Evolutionary conservation across 345 rosid species (phyloP), one percentile per base, ranked within the genome.

Genomic region (Melastoma malabathricum): DNA sequence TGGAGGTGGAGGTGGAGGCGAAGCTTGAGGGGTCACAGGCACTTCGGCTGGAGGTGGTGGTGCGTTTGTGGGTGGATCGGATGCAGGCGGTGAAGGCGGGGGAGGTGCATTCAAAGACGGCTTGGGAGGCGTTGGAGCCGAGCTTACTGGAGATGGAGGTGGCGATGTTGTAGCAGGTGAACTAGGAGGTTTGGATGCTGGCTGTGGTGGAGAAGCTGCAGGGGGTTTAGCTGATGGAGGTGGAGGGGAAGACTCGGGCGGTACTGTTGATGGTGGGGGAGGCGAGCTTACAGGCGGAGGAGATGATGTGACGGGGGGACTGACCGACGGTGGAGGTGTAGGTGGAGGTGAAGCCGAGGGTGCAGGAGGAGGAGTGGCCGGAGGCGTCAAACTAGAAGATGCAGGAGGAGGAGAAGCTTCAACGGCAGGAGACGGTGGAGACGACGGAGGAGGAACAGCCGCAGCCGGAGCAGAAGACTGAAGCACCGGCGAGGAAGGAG

Each of bases 71-170:
- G 74, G 59, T 52, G 61, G 47, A 18, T 22, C 48, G 15, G 64
- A 46, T 3, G 55, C 46, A 2, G 61, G 58, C 47, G 62, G 50
- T 20, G 66, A 60, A 14, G 76, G 63, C 27, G 77, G 56, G 56
- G 20, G 56, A 43, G 15, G 54, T 15, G 72, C 59, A 1, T 52
- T 65, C 51, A 44, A 15, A 20, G 65, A 23, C 20, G 68, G 19
- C 48, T 70, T 64, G 34, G 78, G 62, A 20, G 70, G 61, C n/a
- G 77, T 71, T 29, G 75, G 60, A 4, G 76, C 64, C 0, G 66
- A 51, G 44, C 31, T 71, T 47, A 43, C 17, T 13, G 23, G 64
- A 5, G n/a, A 15, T 1, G 41, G 19, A 4, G 57, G 49, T n/a
- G 59, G 50, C 12, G 64, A 46, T 13, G 64, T 27, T 15, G 58